Evolutionary conservation across 257 asterid genomes (phyloP), one percentile per base, ranked within the genome.

Genomic region (Penstemon davidsonii): DNA sequence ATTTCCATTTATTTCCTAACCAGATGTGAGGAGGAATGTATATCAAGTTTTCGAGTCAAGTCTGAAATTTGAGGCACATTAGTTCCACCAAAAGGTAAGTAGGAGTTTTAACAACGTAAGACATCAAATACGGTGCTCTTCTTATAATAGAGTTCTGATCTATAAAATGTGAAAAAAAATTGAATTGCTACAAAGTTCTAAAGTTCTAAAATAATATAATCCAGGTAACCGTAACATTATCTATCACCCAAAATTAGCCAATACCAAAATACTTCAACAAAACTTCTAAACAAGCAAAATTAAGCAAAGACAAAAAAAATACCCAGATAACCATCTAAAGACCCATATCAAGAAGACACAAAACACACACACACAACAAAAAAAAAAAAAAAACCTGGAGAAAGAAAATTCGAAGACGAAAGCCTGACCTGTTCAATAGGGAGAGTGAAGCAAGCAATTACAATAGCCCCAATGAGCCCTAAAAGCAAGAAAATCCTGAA

Each of bases 381-480:
- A 13, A 39, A 63, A 65, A 56, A 25, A 25, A 25, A 25, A 25
- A 25, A 25, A 25, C 2, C 33, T 25, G 2, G 2, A 25, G 33
- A 25, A 25, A 25, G 0, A 25, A 25, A 25, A 25, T 1, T 25
- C 2, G 33, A 25, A 25, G 33, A 2, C 33, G 33, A 25, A 25
- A 25, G 33, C 33, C 33, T 4, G 39, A 94, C 99, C 96, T 91
- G 83, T 53, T 94, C 98, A 57, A 91, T 59, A 3, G 99, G 99
- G 40, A 94, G 95, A 68, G 96, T 94, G 84, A 86, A 82, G 84
- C 89, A 94, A 69, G 95, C 97, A 67, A 82, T 46, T 59, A 66
- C 78, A 78, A 91, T 79, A 64, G 88, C 87, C 51, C 81, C 90
- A 70, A 87, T 64, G 60, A 94, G 91, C 74, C 76, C 64, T 9